A percentile compares a stretch with the other conserved stretches of the same genome.
phyloP scores from a whole-genome alignment of 805 yeast genomes.

The Groenewaldozyma tartarivorans region DNA sequence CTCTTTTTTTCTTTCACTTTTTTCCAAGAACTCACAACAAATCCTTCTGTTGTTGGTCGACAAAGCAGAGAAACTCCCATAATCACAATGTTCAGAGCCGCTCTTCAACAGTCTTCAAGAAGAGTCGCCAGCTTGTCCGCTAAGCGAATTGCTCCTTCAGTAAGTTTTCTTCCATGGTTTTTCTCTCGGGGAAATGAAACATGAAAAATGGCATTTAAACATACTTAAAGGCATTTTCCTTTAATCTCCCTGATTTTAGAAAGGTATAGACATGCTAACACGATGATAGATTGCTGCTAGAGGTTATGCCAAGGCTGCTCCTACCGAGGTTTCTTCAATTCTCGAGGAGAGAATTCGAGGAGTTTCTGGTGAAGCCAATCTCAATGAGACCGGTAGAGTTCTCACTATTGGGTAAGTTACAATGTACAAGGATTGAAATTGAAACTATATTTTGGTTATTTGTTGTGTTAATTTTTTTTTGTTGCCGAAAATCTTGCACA shows the following conservation, averaged over 20 bases:
- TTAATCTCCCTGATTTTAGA: not conserved
- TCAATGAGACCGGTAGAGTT: constrained; percentile 99
- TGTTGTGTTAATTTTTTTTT: too few species aligned
- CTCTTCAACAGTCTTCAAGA: constrained; percentile 31
- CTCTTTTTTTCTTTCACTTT: too few species aligned
- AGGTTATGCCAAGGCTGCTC: constrained; percentile 94
- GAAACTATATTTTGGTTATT: too few species aligned
- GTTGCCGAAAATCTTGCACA: too few species aligned
- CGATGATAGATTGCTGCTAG: constrained; percentile 29
- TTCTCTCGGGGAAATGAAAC: too few species aligned
- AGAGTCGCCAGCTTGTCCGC: constrained; percentile 28
- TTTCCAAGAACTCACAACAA: too few species aligned
- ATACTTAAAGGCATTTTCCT: too few species aligned
- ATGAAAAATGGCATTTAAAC: too few species aligned
- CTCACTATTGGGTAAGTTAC: constrained; percentile 92
- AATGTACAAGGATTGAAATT: too few species aligned
- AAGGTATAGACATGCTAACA: too few species aligned
- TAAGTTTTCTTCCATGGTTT: constrained; percentile 19
- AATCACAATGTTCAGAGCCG: constrained; percentile 29
- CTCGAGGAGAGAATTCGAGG: constrained; percentile 99
- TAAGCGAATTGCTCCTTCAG: constrained; percentile 24
- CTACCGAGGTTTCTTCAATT: constrained; percentile 98
- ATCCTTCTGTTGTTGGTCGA: too few species aligned
- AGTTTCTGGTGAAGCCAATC: constrained; percentile 92
- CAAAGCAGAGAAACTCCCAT: too few species aligned